These are phyloP conservation scores for Croton laevigatus DNA, from an alignment of 441 rosid species.

Conservation along the genomic window DNA sequence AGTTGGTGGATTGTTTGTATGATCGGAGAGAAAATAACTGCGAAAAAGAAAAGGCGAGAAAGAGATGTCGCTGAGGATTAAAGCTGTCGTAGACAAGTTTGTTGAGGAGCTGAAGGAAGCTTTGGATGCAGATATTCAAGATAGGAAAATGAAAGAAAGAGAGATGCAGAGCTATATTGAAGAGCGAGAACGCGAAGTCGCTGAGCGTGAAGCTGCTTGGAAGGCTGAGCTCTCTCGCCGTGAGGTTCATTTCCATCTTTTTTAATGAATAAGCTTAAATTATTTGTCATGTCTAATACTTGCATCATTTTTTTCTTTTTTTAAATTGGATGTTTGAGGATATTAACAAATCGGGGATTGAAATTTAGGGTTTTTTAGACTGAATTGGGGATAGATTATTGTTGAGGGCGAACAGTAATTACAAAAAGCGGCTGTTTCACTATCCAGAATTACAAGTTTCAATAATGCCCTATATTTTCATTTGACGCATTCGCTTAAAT, in stretches of 20 bases:
- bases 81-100: conserved; percentile 88
- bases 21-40: background rate
- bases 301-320: too few species aligned
- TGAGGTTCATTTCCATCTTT: conserved; percentile 40
- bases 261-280: too few species aligned
- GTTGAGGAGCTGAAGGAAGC: conserved; percentile 98
- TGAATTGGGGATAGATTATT: too few species aligned
- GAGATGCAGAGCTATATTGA: conserved; percentile 99
- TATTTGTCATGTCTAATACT: too few species aligned
- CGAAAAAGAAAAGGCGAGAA: background rate
- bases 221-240: conserved; percentile 99
- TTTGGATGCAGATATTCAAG: conserved; percentile 89
- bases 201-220: conserved; percentile 99
- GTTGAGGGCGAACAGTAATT: too few species aligned
- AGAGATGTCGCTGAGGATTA: conserved; percentile 82
- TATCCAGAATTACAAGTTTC: too few species aligned
- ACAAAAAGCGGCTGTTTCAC: too few species aligned
- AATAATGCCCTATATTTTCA: too few species aligned
- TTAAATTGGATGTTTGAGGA: too few species aligned
- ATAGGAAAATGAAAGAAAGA: conserved; percentile 94
- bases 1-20: background rate
- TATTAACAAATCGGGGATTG: too few species aligned
- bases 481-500: too few species aligned
- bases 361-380: background rate
- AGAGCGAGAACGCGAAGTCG: conserved; percentile 99